Conservation (phyloP, 2,329 filamentous ascomycete genomes). For the Hymenoscyphus linearis region DNA sequence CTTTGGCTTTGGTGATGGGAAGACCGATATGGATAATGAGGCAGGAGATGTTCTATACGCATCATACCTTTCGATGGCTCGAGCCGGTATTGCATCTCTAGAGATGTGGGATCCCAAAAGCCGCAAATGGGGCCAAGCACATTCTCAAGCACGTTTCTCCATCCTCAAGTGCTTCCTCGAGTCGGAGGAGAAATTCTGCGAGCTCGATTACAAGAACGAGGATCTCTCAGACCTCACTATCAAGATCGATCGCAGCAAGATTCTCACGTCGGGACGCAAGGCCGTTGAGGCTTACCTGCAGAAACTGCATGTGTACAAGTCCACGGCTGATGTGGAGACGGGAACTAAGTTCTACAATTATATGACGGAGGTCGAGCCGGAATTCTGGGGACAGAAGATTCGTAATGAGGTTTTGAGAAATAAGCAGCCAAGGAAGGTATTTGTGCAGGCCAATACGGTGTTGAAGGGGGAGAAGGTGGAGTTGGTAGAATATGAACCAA, state of each 20-base stretch:
- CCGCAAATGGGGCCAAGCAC: constrained; percentile 86
- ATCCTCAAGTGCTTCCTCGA: constrained; percentile 82
- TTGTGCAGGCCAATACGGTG: constrained; percentile 88
- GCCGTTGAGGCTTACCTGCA: constrained; percentile 82
- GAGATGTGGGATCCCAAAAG: constrained; percentile 94
- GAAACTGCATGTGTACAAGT: constrained; percentile 89
- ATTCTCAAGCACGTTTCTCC: constrained; percentile 86
- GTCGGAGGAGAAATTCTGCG: constrained; percentile 82
- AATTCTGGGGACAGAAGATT: constrained; percentile 79
- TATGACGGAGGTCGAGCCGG: constrained; percentile 74
- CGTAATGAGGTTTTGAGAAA: constrained; percentile 69
- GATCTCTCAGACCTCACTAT: constrained; percentile 79
- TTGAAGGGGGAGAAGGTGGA: constrained; percentile 66
- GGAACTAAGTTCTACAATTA: constrained; percentile 77
- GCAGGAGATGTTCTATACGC: constrained; percentile 85
- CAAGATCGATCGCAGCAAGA: constrained; percentile 78
- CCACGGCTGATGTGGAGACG: constrained; percentile 73
- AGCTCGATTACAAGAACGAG: constrained; percentile 62
- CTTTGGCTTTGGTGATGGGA: constrained; percentile 84
- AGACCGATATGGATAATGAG: constrained; percentile 63
- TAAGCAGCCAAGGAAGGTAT: constrained; percentile 82
- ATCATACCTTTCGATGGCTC: constrained; percentile 88
- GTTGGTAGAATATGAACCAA: constrained; percentile 82
- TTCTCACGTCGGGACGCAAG: constrained; percentile 73
- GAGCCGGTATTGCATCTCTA: constrained; percentile 80